Conservation (phyloP, 2,329 filamentous ascomycete genomes). For the Scytalidium sp. region DNA sequence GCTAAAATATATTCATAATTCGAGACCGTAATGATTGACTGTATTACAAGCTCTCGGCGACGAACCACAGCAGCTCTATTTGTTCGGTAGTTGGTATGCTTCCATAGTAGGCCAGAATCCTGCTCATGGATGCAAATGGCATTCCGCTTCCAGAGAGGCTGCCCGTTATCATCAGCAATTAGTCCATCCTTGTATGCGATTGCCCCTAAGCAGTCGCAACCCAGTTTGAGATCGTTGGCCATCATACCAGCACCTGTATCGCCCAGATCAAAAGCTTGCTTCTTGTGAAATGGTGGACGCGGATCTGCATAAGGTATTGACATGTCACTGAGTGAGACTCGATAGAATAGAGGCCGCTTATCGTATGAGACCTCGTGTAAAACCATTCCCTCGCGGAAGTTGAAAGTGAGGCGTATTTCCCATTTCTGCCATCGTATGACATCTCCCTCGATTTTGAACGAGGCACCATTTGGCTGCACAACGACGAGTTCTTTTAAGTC, state of each 20-base stretch:
- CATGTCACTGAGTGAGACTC: slow-evolving; percentile 61
- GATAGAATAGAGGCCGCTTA: slow-evolving; percentile 59
- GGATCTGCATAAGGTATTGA: slow-evolving; percentile 54
- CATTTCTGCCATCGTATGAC: slow-evolving; percentile 62
- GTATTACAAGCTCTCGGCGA: slow-evolving; percentile 61
- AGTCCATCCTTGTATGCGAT: slow-evolving; percentile 61
- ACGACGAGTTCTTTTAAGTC: slow-evolving; percentile 61
- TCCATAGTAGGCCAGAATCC: slow-evolving; percentile 60
- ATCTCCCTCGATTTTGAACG: slow-evolving; percentile 52
- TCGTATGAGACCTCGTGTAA: slow-evolving; percentile 62
- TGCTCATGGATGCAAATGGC: slow-evolving; percentile 66
- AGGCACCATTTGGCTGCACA: slow-evolving; percentile 58
- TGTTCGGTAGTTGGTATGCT: slow-evolving; percentile 65
- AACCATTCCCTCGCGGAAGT: slow-evolving; percentile 59
- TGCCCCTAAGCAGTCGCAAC: slow-evolving; percentile 64
- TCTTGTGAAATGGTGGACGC: slow-evolving; percentile 61
- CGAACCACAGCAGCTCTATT: slow-evolving; percentile 57
- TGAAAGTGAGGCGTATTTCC: slow-evolving; percentile 56
- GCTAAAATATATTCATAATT: slow-evolving; percentile 71
- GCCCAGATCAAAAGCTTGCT: slow-evolving; percentile 65
- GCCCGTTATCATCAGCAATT: slow-evolving; percentile 53
- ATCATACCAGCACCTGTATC: slow-evolving; percentile 61
- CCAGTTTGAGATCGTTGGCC: slow-evolving; percentile 63
- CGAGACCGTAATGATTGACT: slow-evolving; percentile 64
- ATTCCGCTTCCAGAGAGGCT: slow-evolving; percentile 54